Conservation (phyloP, 1,284 basidiomycete species). For the Neonothopanus nambi region DNA sequence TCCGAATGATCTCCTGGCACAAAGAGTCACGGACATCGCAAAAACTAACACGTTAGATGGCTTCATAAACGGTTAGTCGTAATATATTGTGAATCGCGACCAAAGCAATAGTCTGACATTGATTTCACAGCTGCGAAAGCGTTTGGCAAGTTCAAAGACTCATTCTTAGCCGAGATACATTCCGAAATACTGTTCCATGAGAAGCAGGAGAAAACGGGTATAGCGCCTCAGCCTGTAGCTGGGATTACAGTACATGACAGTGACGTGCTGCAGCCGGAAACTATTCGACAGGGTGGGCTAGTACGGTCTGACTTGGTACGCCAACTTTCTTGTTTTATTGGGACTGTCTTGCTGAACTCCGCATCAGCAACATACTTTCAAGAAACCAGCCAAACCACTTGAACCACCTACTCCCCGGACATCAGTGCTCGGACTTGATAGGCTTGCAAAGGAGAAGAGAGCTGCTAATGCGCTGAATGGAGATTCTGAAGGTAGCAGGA, state of each 20-base stretch:
- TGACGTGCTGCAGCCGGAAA: constrained; percentile 82
- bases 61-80: constrained; percentile 55
- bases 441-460: constrained; percentile 84
- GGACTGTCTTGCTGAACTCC: constrained; percentile 7
- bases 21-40: constrained; percentile 79
- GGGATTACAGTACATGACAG: constrained; percentile 81
- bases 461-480: constrained; percentile 47
- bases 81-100: not conserved
- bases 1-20: constrained; percentile 81
- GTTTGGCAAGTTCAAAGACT: constrained; percentile 84
- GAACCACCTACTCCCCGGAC: constrained; percentile 72
- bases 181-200: constrained; percentile 60
- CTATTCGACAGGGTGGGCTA: constrained; percentile 73
- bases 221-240: constrained; percentile 55
- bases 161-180: constrained; percentile 49
- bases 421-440: constrained; percentile 85
- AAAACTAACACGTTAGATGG: constrained; percentile 64
- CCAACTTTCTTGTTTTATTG: constrained; percentile 8
- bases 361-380: constrained; percentile 73
- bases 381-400: constrained; percentile 67
- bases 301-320: constrained; percentile 67
- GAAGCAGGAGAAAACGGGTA: constrained; percentile 61
- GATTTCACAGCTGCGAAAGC: constrained; percentile 62
- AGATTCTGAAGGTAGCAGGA: constrained; percentile 54
- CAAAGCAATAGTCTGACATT: constrained; percentile 9